Conservation (phyloP, 148 eudicot species). For the Fallopia convolvulus region DNA sequence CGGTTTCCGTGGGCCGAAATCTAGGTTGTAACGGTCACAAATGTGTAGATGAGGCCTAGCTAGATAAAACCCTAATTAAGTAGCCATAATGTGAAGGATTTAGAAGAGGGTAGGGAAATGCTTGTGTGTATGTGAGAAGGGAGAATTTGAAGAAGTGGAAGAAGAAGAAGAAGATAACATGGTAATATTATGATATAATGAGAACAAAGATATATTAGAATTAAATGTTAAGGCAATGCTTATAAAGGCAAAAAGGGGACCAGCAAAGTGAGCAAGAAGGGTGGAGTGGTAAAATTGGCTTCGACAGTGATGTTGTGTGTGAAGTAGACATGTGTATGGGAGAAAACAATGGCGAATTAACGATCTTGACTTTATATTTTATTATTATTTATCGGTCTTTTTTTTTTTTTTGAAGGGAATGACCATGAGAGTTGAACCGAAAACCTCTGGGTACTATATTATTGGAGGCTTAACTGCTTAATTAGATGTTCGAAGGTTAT, state of each 20-base stretch:
- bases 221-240: neutral
- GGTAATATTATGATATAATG: neutral
- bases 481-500: too few species aligned
- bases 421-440: too few species aligned
- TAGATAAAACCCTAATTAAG: neutral
- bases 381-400: neutral
- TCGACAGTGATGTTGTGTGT: slow-evolving; percentile 40
- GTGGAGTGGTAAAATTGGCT: slow-evolving; percentile 20
- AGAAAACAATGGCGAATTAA: slow-evolving; percentile 18
- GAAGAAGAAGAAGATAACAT: neutral
- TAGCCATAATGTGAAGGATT: neutral
- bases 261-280: neutral
- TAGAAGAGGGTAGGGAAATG: neutral
- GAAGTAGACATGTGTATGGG: slow-evolving; percentile 44
- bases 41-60: neutral
- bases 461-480: too few species aligned
- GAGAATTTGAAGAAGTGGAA: neutral
- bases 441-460: too few species aligned
- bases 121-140: neutral
- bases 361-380: neutral
- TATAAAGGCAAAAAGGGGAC: neutral
- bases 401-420: too few species aligned
- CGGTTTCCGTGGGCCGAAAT: neutral
- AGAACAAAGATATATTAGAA: neutral
- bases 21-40: neutral